Percentiles rank a stretch among this genome's conserved stretches.
phyloP scores from a whole-genome alignment of 768 basidiomycete species.

The Termitomyces sp. region DNA sequence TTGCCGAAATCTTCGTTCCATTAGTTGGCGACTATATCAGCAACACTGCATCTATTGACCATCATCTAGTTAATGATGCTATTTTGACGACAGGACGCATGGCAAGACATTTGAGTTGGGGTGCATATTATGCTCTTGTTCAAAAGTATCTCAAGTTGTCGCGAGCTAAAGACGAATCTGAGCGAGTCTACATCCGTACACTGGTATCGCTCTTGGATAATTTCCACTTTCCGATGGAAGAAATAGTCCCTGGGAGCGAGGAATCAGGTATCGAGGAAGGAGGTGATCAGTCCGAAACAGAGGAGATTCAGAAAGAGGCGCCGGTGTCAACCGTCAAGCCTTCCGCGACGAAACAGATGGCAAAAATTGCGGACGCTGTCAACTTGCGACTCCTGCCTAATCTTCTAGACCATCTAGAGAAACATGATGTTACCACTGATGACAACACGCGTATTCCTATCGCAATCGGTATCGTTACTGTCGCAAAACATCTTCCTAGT shows the following conservation, averaged over 20 bases:
- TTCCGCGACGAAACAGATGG: constrained; percentile 12
- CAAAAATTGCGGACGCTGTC: constrained; percentile 69
- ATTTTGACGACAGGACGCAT: constrained; percentile 75
- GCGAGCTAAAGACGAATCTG: constrained; percentile 60
- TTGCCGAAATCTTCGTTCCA: constrained; percentile 83
- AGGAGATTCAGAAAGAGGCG: constrained; percentile 2
- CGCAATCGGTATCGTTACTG: constrained; percentile 77
- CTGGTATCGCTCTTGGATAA: constrained; percentile 81
- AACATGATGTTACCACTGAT: constrained; percentile 71
- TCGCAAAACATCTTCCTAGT: constrained; percentile 76
- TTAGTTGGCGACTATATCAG: constrained; percentile 77
- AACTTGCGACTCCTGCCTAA: constrained; percentile 70
- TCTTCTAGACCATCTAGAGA: constrained; percentile 76
- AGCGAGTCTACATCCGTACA: constrained; percentile 79
- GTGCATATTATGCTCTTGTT: constrained; percentile 72
- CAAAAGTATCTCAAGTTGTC: constrained; percentile 75
- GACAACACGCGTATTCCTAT: constrained; percentile 86
- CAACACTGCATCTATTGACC: constrained; percentile 58
- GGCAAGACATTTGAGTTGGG: constrained; percentile 75
- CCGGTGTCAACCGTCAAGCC: neutral
- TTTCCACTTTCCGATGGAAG: constrained; percentile 88
- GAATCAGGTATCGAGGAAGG: constrained; percentile 26
- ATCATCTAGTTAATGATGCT: constrained; percentile 88
- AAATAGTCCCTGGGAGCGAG: constrained; percentile 31
- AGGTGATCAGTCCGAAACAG: constrained; percentile 15